Conservation (phyloP, 768 basidiomycete genomes). For the Plicaturopsis crispa region DNA sequence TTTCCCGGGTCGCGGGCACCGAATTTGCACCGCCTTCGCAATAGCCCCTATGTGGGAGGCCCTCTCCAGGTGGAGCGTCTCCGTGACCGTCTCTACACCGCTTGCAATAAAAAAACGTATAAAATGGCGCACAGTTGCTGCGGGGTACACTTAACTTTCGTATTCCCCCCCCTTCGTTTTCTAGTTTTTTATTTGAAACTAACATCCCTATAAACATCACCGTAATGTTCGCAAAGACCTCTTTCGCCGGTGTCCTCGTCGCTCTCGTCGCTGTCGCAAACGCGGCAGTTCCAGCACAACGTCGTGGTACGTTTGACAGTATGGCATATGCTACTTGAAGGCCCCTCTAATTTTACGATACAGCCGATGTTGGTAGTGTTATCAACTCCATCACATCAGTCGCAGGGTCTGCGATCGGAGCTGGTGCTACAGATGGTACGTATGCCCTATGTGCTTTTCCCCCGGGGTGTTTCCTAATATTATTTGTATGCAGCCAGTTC, state of each 20-base stretch:
- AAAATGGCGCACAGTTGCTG: too few relatives aligned
- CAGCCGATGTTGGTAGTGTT: constrained; percentile 25
- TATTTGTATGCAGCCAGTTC: constrained; percentile 23
- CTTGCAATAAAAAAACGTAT: too few relatives aligned
- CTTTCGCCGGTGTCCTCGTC: constrained; percentile 27
- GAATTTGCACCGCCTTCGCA: neutral
- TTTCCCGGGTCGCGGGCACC: neutral
- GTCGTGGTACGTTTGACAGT: constrained; percentile 30
- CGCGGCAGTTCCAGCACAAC: constrained; percentile 32
- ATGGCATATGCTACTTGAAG: neutral
- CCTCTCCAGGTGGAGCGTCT: neutral
- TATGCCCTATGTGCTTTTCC: too few relatives aligned
- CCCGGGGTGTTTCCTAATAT: constrained; percentile 12
- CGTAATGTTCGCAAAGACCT: constrained; percentile 33
- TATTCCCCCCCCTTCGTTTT: too few relatives aligned
- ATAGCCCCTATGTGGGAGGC: neutral
- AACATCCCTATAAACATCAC: too few relatives aligned
- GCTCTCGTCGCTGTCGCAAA: constrained; percentile 23
- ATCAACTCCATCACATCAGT: constrained; percentile 31
- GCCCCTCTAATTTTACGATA: constrained; percentile 7
- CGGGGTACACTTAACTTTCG: too few relatives aligned
- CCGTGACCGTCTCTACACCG: neutral
- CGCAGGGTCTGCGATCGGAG: constrained; percentile 26
- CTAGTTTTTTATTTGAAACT: too few relatives aligned
- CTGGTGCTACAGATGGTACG: too few relatives aligned